Conservation (phyloP, 208 protist genomes). For the Leishmania martiniquensis region DNA sequence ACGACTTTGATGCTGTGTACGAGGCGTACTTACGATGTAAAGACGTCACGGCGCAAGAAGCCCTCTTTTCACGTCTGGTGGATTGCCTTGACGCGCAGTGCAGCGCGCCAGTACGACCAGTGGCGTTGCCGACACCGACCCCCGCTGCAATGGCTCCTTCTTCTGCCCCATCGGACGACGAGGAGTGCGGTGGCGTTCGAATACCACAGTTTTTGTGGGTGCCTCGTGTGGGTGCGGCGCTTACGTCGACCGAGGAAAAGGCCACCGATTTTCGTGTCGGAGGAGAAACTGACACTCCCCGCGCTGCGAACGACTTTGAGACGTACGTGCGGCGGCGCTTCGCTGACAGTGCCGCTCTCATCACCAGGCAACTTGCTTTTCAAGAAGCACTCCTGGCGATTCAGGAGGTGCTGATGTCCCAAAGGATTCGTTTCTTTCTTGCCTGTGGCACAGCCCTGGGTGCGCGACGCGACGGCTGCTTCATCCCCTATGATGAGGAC, state of each 20-base stretch:
- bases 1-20: slow-evolving; percentile 14
- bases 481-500: slow-evolving; percentile 88
- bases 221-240: not conserved
- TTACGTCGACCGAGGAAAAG: not conserved
- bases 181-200: slow-evolving; percentile 1
- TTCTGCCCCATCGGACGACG: not conserved
- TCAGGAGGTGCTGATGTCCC: slow-evolving; percentile 24
- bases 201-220: slow-evolving; percentile 8
- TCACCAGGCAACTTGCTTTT: slow-evolving; percentile 65
- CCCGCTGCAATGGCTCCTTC: not conserved
- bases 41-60: slow-evolving; percentile 1
- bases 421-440: slow-evolving; percentile 72
- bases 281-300: not conserved
- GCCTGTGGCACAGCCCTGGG: slow-evolving; percentile 85
- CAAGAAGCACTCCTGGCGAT: slow-evolving; percentile 69
- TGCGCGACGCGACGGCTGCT: slow-evolving; percentile 77
- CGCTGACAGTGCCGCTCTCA: not conserved
- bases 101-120: not conserved
- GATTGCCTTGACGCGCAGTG: slow-evolving; percentile 22
- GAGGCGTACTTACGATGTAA: slow-evolving; percentile 13
- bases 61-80: slow-evolving; percentile 6
- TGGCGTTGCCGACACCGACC: not conserved
- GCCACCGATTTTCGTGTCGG: not conserved
- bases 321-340: slow-evolving; percentile 13
- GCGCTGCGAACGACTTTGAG: slow-evolving; percentile 17